A percentile compares a stretch with the other conserved stretches of the same genome.
Conservation (phyloP, 306 rosid genomes). For the Vigna angularis region DNA sequence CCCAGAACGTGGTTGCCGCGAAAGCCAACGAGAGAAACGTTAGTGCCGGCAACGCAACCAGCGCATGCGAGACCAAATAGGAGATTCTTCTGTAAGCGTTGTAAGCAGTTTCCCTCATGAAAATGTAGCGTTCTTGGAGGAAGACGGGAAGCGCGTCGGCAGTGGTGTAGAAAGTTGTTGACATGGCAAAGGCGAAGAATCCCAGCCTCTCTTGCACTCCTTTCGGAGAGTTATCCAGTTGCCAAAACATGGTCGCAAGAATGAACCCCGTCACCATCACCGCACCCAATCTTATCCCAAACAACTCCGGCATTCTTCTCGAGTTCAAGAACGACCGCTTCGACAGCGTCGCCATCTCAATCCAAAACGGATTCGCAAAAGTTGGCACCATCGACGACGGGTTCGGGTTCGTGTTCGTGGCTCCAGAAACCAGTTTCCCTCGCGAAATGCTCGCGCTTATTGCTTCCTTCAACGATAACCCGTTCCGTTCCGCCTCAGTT, state of each 20-base stretch:
- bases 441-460: conserved; percentile 84
- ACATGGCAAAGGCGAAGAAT: conserved; percentile 96
- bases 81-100: conserved; percentile 84
- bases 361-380: conserved; percentile 76
- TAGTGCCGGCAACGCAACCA: conserved; percentile 61
- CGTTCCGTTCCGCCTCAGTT: not conserved
- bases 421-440: conserved; percentile 89
- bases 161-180: conserved; percentile 93
- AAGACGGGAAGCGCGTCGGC: conserved; percentile 94
- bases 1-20: conserved; percentile 76
- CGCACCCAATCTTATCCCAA: conserved; percentile 77
- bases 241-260: conserved; percentile 88
- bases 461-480: conserved; percentile 78
- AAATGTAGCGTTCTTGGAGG: conserved; percentile 89
- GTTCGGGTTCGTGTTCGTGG: conserved; percentile 52
- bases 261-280: conserved; percentile 88
- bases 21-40: conserved; percentile 68
- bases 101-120: conserved; percentile 92
- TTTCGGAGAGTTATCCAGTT: conserved; percentile 72
- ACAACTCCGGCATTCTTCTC: conserved; percentile 69
- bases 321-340: conserved; percentile 70
- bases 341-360: conserved; percentile 69
- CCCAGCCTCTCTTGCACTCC: conserved; percentile 90
- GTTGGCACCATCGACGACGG: conserved; percentile 71
- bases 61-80: conserved; percentile 73